A percentile compares a stretch with the other conserved stretches of the same genome.
Conservation (phyloP, 129 eudicot species). For the Helichrysum umbraculigerum region DNA sequence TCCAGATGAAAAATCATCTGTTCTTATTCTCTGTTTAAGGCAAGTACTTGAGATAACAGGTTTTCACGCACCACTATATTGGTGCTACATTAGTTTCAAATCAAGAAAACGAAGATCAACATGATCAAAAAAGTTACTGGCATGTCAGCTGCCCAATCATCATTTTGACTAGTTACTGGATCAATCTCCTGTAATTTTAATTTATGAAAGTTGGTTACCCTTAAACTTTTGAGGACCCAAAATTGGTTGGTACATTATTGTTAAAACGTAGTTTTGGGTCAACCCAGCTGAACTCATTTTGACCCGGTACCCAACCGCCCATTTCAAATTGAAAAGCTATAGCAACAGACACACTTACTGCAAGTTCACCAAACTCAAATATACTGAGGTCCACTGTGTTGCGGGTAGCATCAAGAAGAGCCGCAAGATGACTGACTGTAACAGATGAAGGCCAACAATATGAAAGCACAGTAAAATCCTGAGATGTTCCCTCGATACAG, state of each 20-base stretch:
- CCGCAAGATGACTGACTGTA: conserved; percentile 63
- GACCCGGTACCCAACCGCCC: not conserved
- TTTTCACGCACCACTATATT: too few species aligned
- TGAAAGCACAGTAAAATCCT: conserved; percentile 72
- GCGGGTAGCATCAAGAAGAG: conserved; percentile 68
- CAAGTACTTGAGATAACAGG: too few species aligned
- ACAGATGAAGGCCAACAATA: conserved; percentile 58
- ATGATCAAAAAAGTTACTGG: too few species aligned
- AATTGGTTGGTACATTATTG: not conserved
- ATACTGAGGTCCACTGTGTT: conserved; percentile 46
- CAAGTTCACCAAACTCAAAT: conserved; percentile 77
- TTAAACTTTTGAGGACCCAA: not conserved
- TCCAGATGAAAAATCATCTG: too few species aligned
- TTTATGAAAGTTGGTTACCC: not conserved
- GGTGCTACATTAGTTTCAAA: too few species aligned
- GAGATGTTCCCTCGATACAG: conserved; percentile 71
- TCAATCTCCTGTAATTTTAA: not conserved
- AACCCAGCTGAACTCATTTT: not conserved
- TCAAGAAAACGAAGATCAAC: too few species aligned
- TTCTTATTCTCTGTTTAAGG: too few species aligned
- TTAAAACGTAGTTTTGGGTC: not conserved
- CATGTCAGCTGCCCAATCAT: too few species aligned
- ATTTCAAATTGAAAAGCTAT: not conserved
- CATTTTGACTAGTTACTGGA: too few species aligned
- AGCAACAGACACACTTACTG: conserved; percentile 44